A percentile compares a stretch with the other conserved stretches of the same genome.
phyloP scores from a whole-genome alignment of 2,329 filamentous ascomycete genomes.

The Parastagonospora avenae region DNA sequence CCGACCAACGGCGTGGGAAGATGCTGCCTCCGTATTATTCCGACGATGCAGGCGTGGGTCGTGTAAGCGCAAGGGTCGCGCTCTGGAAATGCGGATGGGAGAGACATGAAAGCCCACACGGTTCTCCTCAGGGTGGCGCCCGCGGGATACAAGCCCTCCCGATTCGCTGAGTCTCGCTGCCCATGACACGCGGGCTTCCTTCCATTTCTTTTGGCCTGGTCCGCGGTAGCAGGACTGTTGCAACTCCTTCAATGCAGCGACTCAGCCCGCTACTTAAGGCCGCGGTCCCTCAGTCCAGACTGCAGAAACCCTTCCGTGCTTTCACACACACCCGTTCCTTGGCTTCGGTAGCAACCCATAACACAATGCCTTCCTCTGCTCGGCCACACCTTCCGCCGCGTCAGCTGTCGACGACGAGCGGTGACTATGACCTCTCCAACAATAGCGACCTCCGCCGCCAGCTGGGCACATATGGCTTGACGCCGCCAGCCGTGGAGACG shows the following conservation, averaged over 20 bases:
- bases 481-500: slow-evolving; percentile 56
- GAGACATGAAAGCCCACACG: slow-evolving; percentile 4
- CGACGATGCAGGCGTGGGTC: slow-evolving; percentile 1
- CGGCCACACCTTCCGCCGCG: slow-evolving; percentile 44
- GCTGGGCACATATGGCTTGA: slow-evolving; percentile 59
- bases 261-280: slow-evolving; percentile 42
- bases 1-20: too few species aligned
- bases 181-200: slow-evolving; percentile 20
- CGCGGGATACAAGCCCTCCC: slow-evolving; percentile 23
- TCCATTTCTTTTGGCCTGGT: slow-evolving; percentile 37
- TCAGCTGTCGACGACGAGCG: slow-evolving; percentile 47
- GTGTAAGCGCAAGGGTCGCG: neutral
- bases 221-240: slow-evolving; percentile 34
- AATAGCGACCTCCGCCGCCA: slow-evolving; percentile 56
- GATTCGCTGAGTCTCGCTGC: slow-evolving; percentile 29
- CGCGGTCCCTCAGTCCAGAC: slow-evolving; percentile 28
- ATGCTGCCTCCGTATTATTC: neutral
- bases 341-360: slow-evolving; percentile 39
- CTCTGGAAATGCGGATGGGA: neutral
- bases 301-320: slow-evolving; percentile 21
- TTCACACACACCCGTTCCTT: slow-evolving; percentile 29
- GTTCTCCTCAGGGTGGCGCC: slow-evolving; percentile 15
- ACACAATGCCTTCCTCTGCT: slow-evolving; percentile 43
- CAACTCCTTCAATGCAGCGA: slow-evolving; percentile 43
- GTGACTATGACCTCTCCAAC: slow-evolving; percentile 58